Conservation (phyloP, 1,284 basidiomycete species). For the Rhodotorula sp. region DNA sequence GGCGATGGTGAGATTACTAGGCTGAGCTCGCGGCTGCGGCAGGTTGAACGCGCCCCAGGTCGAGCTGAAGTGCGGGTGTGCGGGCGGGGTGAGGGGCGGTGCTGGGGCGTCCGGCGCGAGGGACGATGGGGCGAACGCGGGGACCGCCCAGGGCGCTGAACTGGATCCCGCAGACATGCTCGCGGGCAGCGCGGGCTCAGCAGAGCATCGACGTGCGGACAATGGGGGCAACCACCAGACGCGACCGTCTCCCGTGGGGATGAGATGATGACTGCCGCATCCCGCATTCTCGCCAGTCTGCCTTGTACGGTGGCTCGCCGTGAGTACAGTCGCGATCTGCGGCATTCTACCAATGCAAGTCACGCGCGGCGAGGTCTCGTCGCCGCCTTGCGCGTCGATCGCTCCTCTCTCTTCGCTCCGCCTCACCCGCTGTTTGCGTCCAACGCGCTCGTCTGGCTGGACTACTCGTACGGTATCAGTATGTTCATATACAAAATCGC, state of each 20-base stretch:
- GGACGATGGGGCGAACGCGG: neutral
- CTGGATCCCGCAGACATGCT: neutral
- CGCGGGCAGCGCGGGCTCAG: neutral
- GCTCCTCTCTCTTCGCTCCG: too few relatives aligned
- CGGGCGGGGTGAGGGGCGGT: neutral
- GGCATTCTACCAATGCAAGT: too few relatives aligned
- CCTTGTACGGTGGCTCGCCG: too few relatives aligned
- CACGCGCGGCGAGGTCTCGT: too few relatives aligned
- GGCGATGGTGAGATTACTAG: conserved; percentile 22
- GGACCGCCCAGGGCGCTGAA: neutral
- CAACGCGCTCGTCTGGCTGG: too few relatives aligned
- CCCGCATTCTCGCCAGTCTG: neutral
- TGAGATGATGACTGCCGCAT: neutral
- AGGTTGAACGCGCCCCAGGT: conserved; percentile 23
- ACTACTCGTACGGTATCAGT: too few relatives aligned
- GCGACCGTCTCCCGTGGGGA: too few relatives aligned
- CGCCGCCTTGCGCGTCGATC: too few relatives aligned
- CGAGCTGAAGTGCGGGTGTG: conserved; percentile 18
- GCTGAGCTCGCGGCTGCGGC: conserved; percentile 1
- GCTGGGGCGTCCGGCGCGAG: neutral
- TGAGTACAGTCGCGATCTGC: too few relatives aligned
- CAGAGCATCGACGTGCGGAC: neutral
- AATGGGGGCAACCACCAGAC: too few relatives aligned
- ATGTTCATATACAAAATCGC: too few relatives aligned
- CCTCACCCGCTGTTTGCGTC: too few relatives aligned